Evolutionary conservation across 768 basidiomycete species (phyloP), one percentile per base, ranked within the genome.

Genomic region (Panaeolus papilionaceus): DNA sequence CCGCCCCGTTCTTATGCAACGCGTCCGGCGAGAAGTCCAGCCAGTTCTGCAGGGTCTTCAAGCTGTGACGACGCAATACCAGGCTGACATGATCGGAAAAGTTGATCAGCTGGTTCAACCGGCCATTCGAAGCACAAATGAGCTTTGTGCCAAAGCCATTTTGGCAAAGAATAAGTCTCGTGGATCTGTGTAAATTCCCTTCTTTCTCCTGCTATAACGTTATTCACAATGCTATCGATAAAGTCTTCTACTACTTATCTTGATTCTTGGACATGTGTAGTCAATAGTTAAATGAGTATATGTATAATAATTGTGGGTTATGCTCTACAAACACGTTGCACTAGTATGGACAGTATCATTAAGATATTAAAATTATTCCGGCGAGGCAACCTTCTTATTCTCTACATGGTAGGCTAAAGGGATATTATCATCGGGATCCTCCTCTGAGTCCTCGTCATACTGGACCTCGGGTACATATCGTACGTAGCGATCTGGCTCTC

Each of bases 401-500:
- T 58, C 58, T 33, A 26, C 33, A n/a, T 45, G 51, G 37, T 66
- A 71, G 20, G 68, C 67, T 33, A 72, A 67, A 7, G 75, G 74
- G 26, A 71, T 65, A 73, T 74, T 67, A 71, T 75, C 73, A 64
- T 72, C 71, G 4, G 54, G 54, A 62, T 81, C 82, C 2, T 84
- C 82, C 18, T 80, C 81, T n/a, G 82, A 83, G 58, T 79, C 82
- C 58, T 85, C 83, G 51, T 80, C 82, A 38, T 61, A 62, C 3
- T 77, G 75, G 0, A 84, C 82, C 66, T 89, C 83, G 1, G 91
- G 89, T 8, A 88, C 86, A 76, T 95, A 95, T 38, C 85, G 81
- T 64, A 86, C 80, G 72, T 95, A 95, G 71, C 88, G 81, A 58
- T 86, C 88, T 2, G 83, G 83, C 70, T 84, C 84, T 9, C 86